These are phyloP conservation scores for Debaryomycetaceae sp. DNA, from an alignment of 1,139 yeast species.

Conservation along the genomic window DNA sequence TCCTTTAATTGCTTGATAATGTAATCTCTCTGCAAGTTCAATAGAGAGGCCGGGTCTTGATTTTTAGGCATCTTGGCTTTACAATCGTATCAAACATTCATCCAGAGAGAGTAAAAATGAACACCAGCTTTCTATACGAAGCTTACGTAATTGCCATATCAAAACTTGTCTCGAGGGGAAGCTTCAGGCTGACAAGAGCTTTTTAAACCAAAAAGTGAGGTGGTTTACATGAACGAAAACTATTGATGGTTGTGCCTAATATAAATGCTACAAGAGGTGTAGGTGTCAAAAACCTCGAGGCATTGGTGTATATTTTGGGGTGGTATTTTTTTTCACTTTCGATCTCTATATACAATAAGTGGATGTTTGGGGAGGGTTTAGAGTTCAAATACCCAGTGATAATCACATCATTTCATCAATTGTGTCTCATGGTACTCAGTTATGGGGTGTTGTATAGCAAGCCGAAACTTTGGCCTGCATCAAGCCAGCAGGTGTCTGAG, in stretches of 20 bases:
- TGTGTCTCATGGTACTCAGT: conserved; percentile 57
- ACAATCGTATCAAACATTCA: background rate
- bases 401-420: conserved; percentile 82
- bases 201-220: background rate
- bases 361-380: conserved; percentile 87
- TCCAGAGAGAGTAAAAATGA: background rate
- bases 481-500: conserved; percentile 2
- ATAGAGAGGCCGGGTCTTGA: conserved; percentile 32
- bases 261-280: background rate
- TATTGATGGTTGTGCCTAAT: background rate
- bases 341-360: conserved; percentile 87
- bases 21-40: conserved; percentile 34
- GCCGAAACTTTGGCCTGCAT: conserved; percentile 49
- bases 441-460: conserved; percentile 38
- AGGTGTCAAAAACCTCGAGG: conserved; percentile 9
- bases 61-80: conserved; percentile 13
- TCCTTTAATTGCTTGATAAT: conserved; percentile 33
- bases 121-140: background rate
- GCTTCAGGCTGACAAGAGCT: background rate
- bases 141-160: background rate
- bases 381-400: conserved; percentile 80
- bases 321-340: conserved; percentile 65
- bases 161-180: background rate
- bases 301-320: conserved; percentile 33
- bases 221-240: background rate